Evolutionary conservation across 2,329 filamentous ascomycete genomes (phyloP).

Genomic region (Nigrospora sphaerica): DNA sequence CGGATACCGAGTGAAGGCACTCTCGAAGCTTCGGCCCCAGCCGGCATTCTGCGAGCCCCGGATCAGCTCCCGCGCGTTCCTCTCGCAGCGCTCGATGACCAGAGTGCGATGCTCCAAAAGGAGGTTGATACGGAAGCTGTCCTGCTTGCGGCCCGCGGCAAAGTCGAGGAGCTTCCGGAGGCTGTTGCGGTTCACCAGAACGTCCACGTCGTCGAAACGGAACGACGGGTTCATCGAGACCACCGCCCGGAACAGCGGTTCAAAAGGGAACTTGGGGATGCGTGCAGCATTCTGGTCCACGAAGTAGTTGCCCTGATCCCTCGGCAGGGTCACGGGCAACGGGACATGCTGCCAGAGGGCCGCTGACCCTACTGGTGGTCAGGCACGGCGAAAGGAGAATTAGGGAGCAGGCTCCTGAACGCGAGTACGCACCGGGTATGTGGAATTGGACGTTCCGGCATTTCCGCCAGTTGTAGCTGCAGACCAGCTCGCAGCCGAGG

Average conservation of each 20-base stretch:
- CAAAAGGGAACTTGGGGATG: slow-evolving; percentile 15
- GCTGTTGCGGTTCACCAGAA: neutral
- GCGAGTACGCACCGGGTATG: too few relatives aligned
- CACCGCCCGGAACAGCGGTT: neutral
- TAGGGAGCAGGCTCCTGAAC: too few relatives aligned
- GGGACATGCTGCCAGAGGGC: too few relatives aligned
- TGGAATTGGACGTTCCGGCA: too few relatives aligned
- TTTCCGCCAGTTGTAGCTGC: slow-evolving; percentile 9
- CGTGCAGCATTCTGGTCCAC: slow-evolving; percentile 9
- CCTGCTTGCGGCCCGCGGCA: neutral
- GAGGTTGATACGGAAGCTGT: neutral
- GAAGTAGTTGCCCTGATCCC: neutral
- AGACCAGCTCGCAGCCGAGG: slow-evolving; percentile 4
- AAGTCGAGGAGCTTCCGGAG: neutral
- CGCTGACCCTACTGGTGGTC: too few relatives aligned
- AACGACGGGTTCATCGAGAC: neutral
- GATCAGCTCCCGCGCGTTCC: neutral
- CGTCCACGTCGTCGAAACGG: neutral
- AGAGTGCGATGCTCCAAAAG: neutral
- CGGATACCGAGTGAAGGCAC: neutral
- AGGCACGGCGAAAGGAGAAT: too few relatives aligned
- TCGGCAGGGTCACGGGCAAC: too few relatives aligned
- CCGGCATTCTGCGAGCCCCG: neutral
- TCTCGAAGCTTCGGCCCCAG: neutral
- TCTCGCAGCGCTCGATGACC: neutral